These are phyloP conservation scores for Symbiodinium natans DNA, from an alignment of 73 alveolate species.

Conservation along the genomic window DNA sequence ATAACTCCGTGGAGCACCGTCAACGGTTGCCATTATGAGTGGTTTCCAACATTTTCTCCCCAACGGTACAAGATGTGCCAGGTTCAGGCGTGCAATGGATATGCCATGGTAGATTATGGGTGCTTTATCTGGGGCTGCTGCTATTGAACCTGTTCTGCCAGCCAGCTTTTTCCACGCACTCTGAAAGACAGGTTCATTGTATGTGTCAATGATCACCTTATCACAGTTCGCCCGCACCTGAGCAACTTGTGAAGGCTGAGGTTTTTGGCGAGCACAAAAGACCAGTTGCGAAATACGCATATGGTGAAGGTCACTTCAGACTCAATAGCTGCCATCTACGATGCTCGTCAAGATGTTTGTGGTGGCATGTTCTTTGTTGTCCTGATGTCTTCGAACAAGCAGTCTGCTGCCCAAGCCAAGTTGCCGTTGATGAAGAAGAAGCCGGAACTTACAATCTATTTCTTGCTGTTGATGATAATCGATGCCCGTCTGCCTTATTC, in stretches of 20 bases:
- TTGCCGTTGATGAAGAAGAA: constrained; percentile 69
- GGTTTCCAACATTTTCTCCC: too few species aligned
- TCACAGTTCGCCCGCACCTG: constrained; percentile 19
- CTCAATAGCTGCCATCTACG: constrained; percentile 65
- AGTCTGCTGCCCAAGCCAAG: background rate
- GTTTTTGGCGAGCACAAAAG: background rate
- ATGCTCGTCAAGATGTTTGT: background rate
- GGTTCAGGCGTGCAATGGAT: too few species aligned
- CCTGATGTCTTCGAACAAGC: background rate
- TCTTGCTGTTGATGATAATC: constrained; percentile 42
- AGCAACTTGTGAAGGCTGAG: background rate
- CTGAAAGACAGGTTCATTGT: background rate
- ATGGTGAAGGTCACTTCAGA: constrained; percentile 46
- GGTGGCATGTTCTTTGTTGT: background rate
- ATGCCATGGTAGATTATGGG: too few species aligned
- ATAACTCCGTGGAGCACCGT: too few species aligned
- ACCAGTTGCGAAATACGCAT: background rate
- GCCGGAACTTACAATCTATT: constrained; percentile 1
- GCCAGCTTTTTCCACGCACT: too few species aligned
- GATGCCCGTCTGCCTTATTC: background rate
- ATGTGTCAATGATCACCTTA: constrained; percentile 43
- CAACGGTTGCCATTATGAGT: too few species aligned
- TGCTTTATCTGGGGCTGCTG: too few species aligned
- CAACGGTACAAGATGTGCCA: too few species aligned
- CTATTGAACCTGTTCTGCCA: too few species aligned